Base-by-base conservation (phyloP, 176 grass and related monocot species). In the Rhipidocladum racemiflorum region DNA sequence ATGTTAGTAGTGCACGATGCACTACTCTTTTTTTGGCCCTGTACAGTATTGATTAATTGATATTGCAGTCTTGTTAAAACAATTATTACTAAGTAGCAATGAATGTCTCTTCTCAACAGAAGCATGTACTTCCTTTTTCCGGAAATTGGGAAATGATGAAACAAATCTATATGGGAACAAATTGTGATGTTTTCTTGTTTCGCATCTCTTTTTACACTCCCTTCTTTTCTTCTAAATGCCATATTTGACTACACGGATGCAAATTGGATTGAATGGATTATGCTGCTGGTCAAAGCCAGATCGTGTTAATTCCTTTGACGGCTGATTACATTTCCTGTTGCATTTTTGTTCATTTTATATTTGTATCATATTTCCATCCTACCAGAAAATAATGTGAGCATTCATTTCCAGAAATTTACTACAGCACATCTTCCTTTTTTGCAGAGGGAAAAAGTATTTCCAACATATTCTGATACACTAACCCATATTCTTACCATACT, bases 211-310 rank as follows among this genome's bases (percentile, higher is more conserved):
- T 79, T 11, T 16, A 11, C 28, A 17, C 48, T 50, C 29, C 29
- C 43, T 79, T 6, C 20, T 50, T 78, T 78, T 68, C n/a, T 57
- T 66, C 35, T 61, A 78, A 50, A 46, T 70, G 62, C 12, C 35
- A 68, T 75, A 17, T 78, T 50, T 78, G 42, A 63, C 43, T 64
- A 24, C 9, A 77, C 28, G 71, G 13, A 15, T 67, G 49, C 61
- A 43, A n/a, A 50, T 63, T 73, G 42, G 42, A 76, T 84, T 36
- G 48, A 61, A 81, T 59, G 61, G 50, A 67, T 75, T 45, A 36
- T 66, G 61, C 76, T 79, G 85, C 59, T 81, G 69, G 15, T 59
- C 21, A 70, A 61, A 72, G 30, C 21, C 61, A 76, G 63, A 28
- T 56, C 34, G 6, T 71, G 30, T 45, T 67, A 6, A 27, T 70